Conservation (phyloP, 1,284 basidiomycete species). For the Thecaphora frezii region DNA sequence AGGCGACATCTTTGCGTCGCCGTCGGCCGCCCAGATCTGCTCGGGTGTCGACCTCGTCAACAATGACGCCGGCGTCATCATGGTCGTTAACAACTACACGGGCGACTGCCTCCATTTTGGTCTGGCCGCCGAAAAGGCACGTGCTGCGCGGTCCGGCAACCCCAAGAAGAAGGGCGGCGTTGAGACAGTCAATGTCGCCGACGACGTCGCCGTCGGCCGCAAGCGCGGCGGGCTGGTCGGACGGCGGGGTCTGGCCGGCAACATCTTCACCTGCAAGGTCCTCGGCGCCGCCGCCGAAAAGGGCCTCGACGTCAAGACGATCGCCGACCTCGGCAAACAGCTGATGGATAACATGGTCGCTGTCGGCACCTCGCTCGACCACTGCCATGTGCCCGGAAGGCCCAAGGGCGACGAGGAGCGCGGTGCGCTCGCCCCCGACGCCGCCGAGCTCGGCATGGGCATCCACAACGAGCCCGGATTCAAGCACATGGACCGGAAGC, state of each 20-base stretch:
- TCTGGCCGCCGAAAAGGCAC: constrained; percentile 58
- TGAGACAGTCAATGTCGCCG: constrained; percentile 62
- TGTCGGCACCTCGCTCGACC: constrained; percentile 65
- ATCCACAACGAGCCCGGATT: constrained; percentile 68
- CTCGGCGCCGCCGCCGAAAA: constrained; percentile 54
- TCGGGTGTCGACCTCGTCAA: constrained; percentile 61
- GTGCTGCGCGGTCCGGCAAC: constrained; percentile 45
- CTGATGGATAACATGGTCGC: constrained; percentile 63
- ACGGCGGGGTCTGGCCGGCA: constrained; percentile 62
- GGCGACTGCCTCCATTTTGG: constrained; percentile 64
- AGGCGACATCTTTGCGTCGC: constrained; percentile 64
- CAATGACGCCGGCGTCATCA: constrained; percentile 59
- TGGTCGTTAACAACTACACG: constrained; percentile 61
- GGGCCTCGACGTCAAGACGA: constrained; percentile 43
- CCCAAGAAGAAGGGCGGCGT: constrained; percentile 60
- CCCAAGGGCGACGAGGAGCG: constrained; percentile 50
- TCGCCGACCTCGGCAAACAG: constrained; percentile 65
- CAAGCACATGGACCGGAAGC: constrained; percentile 55
- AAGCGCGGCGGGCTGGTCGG: constrained; percentile 62
- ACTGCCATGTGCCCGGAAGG: constrained; percentile 67
- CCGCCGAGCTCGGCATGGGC: constrained; percentile 66
- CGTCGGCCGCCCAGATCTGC: constrained; percentile 62
- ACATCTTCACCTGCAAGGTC: constrained; percentile 59
- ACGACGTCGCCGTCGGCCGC: constrained; percentile 63
- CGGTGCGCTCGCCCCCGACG: constrained; percentile 54